Conservation (phyloP, 352 stramenopile genomes). For the Phytophthora parvispora region DNA sequence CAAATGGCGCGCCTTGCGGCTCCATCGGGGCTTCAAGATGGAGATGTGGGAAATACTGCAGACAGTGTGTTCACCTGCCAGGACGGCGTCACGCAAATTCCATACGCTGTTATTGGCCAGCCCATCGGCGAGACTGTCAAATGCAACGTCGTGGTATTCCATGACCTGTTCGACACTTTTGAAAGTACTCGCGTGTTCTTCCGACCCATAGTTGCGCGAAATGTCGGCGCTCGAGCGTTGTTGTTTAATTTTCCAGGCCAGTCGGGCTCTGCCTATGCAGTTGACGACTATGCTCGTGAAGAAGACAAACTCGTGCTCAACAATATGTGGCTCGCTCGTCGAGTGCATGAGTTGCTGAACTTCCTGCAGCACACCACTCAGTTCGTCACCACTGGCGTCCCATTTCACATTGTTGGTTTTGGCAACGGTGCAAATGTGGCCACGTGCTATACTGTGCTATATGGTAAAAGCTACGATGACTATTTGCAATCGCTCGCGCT, state of each 20-base stretch:
- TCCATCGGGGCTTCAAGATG: conserved; percentile 50
- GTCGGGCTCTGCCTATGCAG: conserved; percentile 74
- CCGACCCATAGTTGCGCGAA: conserved; percentile 74
- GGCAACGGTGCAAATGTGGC: conserved; percentile 92
- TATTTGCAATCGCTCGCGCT: conserved; percentile 80
- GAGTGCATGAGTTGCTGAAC: conserved; percentile 89
- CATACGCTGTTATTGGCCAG: conserved; percentile 86
- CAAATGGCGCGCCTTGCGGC: conserved; percentile 81
- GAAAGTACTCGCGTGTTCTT: conserved; percentile 93
- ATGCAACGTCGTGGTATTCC: conserved; percentile 92
- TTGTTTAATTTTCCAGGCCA: conserved; percentile 95
- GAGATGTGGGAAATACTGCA: conserved; percentile 17
- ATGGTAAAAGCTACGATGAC: conserved; percentile 51
- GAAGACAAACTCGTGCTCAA: conserved; percentile 68
- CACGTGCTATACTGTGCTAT: conserved; percentile 67
- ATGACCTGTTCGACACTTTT: conserved; percentile 95
- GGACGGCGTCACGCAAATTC: conserved; percentile 83
- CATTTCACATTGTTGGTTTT: conserved; percentile 92
- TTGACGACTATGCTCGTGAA: conserved; percentile 32
- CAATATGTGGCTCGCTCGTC: conserved; percentile 88
- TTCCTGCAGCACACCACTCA: conserved; percentile 75
- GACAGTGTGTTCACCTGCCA: conserved; percentile 73
- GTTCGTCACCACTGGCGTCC: conserved; percentile 74
- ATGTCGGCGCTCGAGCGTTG: conserved; percentile 87
- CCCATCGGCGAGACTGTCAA: conserved; percentile 63